phyloP scores from a whole-genome alignment of 2,329 filamentous ascomycete genomes.

The Parastagonospora avenae region DNA sequence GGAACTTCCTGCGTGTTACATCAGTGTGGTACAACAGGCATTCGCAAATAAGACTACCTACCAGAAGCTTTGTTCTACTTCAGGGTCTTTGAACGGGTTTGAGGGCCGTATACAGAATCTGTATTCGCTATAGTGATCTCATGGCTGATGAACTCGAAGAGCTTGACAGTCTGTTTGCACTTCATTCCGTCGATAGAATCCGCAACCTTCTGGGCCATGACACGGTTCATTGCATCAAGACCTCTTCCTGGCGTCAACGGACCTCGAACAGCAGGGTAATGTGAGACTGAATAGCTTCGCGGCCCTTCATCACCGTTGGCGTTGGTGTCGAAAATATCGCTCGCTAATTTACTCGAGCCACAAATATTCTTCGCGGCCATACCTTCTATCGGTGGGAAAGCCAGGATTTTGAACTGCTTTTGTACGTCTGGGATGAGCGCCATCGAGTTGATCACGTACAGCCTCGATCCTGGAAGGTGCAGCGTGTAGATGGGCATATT shows the following conservation, averaged over 20 bases:
- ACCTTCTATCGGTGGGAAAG: neutral
- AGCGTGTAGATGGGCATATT: slow-evolving; percentile 48
- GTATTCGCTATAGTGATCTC: slow-evolving; percentile 43
- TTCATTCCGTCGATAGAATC: neutral
- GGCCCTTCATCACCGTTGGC: neutral
- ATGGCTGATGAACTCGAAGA: slow-evolving; percentile 30
- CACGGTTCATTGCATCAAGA: neutral
- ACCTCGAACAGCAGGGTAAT: neutral
- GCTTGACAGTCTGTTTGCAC: neutral
- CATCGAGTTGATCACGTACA: slow-evolving; percentile 47
- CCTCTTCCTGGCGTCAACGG: neutral
- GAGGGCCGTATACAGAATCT: slow-evolving; percentile 44
- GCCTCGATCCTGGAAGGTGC: slow-evolving; percentile 42
- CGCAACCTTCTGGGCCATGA: neutral
- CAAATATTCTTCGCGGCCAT: neutral
- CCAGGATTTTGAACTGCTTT: neutral
- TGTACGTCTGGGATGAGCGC: neutral
- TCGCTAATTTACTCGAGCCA: neutral
- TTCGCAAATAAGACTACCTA: slow-evolving; percentile 3
- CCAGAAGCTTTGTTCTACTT: slow-evolving; percentile 20
- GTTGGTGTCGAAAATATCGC: neutral
- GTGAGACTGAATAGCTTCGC: neutral
- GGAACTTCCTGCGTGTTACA: neutral
- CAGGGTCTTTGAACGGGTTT: slow-evolving; percentile 45
- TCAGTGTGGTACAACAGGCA: neutral